A percentile compares a stretch with the other conserved stretches of the same genome.
These are phyloP conservation scores for Begonia loranthoides DNA, from an alignment of 306 rosid species.

Conservation along the genomic window DNA sequence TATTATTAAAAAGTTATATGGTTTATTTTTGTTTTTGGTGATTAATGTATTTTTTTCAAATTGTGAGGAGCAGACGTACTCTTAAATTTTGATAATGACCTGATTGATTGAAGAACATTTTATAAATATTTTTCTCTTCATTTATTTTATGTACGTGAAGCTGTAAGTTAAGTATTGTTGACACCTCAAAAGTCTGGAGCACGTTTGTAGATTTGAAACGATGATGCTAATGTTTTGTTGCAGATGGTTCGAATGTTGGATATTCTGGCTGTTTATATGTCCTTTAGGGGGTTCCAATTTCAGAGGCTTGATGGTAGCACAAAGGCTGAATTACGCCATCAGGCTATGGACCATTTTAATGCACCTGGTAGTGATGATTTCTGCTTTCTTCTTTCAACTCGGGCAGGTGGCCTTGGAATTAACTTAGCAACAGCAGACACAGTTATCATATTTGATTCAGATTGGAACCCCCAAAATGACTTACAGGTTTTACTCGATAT, in stretches of 20 bases:
- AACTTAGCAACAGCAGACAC: slow-evolving; percentile 99
- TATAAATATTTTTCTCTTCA: too few relatives aligned
- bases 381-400: slow-evolving; percentile 97
- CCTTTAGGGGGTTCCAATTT: slow-evolving; percentile 86
- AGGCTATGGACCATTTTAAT: slow-evolving; percentile 99
- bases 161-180: too few relatives aligned
- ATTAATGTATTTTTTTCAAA: too few relatives aligned
- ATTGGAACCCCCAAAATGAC: slow-evolving; percentile 99
- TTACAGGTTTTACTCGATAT: slow-evolving; percentile 47
- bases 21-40: too few relatives aligned
- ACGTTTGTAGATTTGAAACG: too few relatives aligned
- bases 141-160: too few relatives aligned
- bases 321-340: slow-evolving; percentile 92
- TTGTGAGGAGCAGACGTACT: too few relatives aligned
- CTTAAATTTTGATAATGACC: too few relatives aligned
- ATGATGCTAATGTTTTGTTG: slow-evolving; percentile 14
- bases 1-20: too few relatives aligned
- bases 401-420: slow-evolving; percentile 98
- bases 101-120: too few relatives aligned
- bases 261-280: slow-evolving; percentile 85
- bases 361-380: slow-evolving; percentile 98
- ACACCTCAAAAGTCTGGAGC: too few relatives aligned
- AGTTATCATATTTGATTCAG: slow-evolving; percentile 94
- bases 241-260: slow-evolving; percentile 99
- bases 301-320: slow-evolving; percentile 99